These are phyloP conservation scores for Fraxinus nigra DNA, from an alignment of 305 asterid species.

Conservation along the genomic window DNA sequence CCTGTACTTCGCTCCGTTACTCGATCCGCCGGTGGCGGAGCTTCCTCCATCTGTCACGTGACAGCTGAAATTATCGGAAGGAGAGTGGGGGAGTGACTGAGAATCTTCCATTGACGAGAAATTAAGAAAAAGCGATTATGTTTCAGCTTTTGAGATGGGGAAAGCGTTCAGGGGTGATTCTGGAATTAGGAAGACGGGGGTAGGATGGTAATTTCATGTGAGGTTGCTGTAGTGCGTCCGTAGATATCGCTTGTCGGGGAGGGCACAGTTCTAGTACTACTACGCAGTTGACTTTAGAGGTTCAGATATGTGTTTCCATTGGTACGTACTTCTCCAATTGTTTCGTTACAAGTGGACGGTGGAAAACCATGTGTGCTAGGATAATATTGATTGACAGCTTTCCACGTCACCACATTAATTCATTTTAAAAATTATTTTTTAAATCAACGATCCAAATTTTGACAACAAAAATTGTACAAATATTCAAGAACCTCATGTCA, in stretches of 20 bases:
- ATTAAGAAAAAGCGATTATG: background rate
- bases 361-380: background rate
- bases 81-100: slow-evolving; percentile 38
- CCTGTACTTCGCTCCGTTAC: slow-evolving; percentile 70
- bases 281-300: slow-evolving; percentile 28
- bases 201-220: slow-evolving; percentile 20
- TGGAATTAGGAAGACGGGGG: slow-evolving; percentile 16
- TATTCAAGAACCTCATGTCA: too few relatives aligned
- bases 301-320: slow-evolving; percentile 30
- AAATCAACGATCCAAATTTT: too few relatives aligned
- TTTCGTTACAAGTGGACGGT: background rate
- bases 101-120: slow-evolving; percentile 54
- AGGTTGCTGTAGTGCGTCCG: background rate
- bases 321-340: background rate
- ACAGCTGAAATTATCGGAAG: slow-evolving; percentile 25
- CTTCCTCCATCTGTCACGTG: slow-evolving; percentile 20
- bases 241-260: background rate
- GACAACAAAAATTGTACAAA: too few relatives aligned
- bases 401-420: too few relatives aligned
- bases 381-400: too few relatives aligned
- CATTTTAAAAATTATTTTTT: too few relatives aligned
- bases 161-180: background rate
- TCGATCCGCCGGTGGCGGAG: slow-evolving; percentile 38
- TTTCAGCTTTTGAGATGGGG: background rate
- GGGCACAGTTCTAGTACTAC: slow-evolving; percentile 17